Evolutionary conservation across 192 early-diverging fungal species (phyloP).

Genomic region (Gamsiella multidivaricata): DNA sequence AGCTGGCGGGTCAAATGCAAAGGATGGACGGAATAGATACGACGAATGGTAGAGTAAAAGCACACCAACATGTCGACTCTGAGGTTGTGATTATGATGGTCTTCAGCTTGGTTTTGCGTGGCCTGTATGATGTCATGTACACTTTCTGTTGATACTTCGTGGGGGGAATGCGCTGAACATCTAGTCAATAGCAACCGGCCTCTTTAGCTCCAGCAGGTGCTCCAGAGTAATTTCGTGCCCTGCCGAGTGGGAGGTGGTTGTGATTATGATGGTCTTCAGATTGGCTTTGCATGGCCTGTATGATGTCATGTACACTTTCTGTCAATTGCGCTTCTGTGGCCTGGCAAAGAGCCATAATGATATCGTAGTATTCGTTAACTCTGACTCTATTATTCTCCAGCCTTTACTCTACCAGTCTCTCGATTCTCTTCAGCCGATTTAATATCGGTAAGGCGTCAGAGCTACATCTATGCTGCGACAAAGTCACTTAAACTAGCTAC

Average conservation of each 20-base stretch:
- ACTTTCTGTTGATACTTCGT: slow-evolving; percentile 5
- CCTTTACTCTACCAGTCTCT: slow-evolving; percentile 1
- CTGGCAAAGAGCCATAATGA: slow-evolving; percentile 3
- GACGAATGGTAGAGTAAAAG: too few relatives aligned
- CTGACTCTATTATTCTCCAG: slow-evolving; percentile 9
- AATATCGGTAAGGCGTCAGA: background rate
- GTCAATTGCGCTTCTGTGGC: slow-evolving; percentile 19
- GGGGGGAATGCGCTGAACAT: slow-evolving; percentile 12
- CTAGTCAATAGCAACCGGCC: slow-evolving; percentile 16
- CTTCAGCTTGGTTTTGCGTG: slow-evolving; percentile 44
- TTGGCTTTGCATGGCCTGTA: slow-evolving; percentile 23
- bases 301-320: slow-evolving; percentile 17
- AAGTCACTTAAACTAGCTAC: slow-evolving; percentile 10
- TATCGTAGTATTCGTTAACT: slow-evolving; percentile 9
- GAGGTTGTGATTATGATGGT: too few relatives aligned
- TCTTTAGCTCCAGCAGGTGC: slow-evolving; percentile 27
- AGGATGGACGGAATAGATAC: too few relatives aligned
- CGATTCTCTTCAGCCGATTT: slow-evolving; percentile 9
- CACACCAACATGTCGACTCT: too few relatives aligned
- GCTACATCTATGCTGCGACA: slow-evolving; percentile 2
- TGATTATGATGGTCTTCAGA: slow-evolving; percentile 23
- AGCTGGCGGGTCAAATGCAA: too few relatives aligned
- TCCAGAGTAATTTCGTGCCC: slow-evolving; percentile 24
- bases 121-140: slow-evolving; percentile 4
- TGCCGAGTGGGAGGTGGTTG: slow-evolving; percentile 8